These are phyloP conservation scores for Phytophthora chlamydospora DNA, from an alignment of 352 stramenopile genomes.

Conservation along the genomic window DNA sequence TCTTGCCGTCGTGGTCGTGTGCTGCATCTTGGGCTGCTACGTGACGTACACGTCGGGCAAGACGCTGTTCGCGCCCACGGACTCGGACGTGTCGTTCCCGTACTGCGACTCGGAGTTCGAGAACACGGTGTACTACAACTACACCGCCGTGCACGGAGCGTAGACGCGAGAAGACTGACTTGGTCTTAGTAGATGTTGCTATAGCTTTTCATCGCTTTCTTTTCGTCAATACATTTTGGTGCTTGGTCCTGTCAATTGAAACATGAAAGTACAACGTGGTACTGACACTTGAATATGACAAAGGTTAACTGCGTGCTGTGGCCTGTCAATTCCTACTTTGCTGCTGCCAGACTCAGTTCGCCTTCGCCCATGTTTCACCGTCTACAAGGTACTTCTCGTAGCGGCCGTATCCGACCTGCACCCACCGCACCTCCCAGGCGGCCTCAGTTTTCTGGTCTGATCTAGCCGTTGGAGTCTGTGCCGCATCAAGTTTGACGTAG, in stretches of 20 bases:
- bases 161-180: not conserved
- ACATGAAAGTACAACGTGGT: not conserved
- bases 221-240: too few species aligned
- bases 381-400: conserved; percentile 27
- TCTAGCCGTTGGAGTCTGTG: not conserved
- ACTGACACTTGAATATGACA: too few species aligned
- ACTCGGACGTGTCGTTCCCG: conserved; percentile 27
- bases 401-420: conserved; percentile 22
- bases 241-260: not conserved
- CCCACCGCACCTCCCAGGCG: conserved; percentile 15
- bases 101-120: conserved; percentile 28
- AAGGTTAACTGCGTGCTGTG: too few species aligned
- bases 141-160: conserved; percentile 24
- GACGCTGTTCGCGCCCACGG: conserved; percentile 19
- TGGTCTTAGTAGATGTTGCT: too few species aligned
- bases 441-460: conserved; percentile 3
- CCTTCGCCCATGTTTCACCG: conserved; percentile 11
- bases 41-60: conserved; percentile 35
- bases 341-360: not conserved
- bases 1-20: conserved; percentile 21
- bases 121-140: conserved; percentile 36
- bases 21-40: conserved; percentile 22
- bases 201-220: too few species aligned
- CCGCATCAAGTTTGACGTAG: conserved; percentile 13
- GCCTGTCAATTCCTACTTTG: too few species aligned